Evolutionary conservation across 257 asterid genomes (phyloP), one percentile per base, ranked within the genome.

Genomic region (Solanum piurae): DNA sequence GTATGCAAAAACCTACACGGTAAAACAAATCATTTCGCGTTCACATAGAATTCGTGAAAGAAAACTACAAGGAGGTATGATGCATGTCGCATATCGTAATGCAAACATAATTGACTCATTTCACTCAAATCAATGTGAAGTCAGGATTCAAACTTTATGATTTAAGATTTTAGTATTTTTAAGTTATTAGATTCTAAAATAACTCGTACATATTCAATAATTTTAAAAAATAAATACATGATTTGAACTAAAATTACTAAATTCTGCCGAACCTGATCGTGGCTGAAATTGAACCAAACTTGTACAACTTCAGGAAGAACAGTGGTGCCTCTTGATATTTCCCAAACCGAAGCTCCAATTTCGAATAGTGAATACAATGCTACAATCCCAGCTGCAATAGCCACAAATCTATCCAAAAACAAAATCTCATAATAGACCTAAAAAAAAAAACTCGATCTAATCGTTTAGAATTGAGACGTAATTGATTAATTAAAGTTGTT

Each of bases 261-360:
- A 66, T 27, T 66, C 0, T 10, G 1, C 1, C 16, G 29, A 25
- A 92, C 94, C 94, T 92, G 94, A 66, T 92, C 94, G 23, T 91
- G 94, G 83, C 88, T 71, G 87, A 92, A 92, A 83, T 92, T 93
- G 85, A 92, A 92, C 94, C 94, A 92, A 46, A 92, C 89, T 84
- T 92, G 94, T 5, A 92, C 83, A 33, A 87, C 71, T 80, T 92
- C 94, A 4, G 94, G 92, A 8, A 92, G 77, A 12, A 91, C 16
- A 44, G 94, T 91, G 75, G 86, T 79, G 49, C 90, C 91, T 21
- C 92, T 86, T 75, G 89, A 88, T 34, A 92, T 89, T 85, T 92
- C 94, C 94, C 93, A 91, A 16, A 89, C 88, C 16, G 93, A 88
- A 60, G 93, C 92, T 16, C 91, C 94, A 68, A 91, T 77, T 89